phyloP scores from a whole-genome alignment of 768 basidiomycete species.

The Naematelia encephala region DNA sequence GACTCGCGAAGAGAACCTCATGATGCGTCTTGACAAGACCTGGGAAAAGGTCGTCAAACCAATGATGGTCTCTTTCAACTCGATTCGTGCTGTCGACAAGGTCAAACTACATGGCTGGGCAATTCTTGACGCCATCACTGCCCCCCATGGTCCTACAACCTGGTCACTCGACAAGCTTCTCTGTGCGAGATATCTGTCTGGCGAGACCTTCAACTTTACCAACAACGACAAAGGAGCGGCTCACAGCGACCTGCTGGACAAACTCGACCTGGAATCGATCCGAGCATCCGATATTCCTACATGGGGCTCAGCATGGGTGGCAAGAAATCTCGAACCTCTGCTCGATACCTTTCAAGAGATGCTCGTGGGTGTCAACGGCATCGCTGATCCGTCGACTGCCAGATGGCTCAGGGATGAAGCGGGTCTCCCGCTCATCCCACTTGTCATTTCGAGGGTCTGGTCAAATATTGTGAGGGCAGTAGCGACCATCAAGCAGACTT shows the following conservation, averaged over 20 bases:
- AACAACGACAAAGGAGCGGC: constrained; percentile 19
- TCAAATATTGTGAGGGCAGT: constrained; percentile 29
- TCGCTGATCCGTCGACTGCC: constrained; percentile 6
- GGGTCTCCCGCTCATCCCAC: constrained; percentile 18
- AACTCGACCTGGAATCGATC: constrained; percentile 27
- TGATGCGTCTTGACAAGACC: constrained; percentile 28
- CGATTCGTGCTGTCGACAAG: constrained; percentile 30
- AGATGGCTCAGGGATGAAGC: constrained; percentile 14
- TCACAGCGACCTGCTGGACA: constrained; percentile 13
- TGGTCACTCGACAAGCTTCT: constrained; percentile 40
- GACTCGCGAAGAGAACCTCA: constrained; percentile 12
- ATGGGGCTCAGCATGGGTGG: constrained; percentile 33
- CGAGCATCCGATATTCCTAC: constrained; percentile 33
- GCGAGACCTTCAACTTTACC: constrained; percentile 20
- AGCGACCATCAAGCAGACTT: constrained; percentile 8
- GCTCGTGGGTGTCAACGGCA: constrained; percentile 22
- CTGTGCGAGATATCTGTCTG: constrained; percentile 29
- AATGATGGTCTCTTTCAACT: constrained; percentile 59
- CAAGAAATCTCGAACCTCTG: constrained; percentile 19
- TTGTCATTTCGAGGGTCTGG: constrained; percentile 25
- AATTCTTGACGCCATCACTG: constrained; percentile 40
- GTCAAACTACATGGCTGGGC: constrained; percentile 39
- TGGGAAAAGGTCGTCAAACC: constrained; percentile 58
- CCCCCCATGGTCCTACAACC: neutral
- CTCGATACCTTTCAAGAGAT: constrained; percentile 31